phyloP scores from a whole-genome alignment of 2,329 filamentous ascomycete species.

The Aspergillus japonicus region DNA sequence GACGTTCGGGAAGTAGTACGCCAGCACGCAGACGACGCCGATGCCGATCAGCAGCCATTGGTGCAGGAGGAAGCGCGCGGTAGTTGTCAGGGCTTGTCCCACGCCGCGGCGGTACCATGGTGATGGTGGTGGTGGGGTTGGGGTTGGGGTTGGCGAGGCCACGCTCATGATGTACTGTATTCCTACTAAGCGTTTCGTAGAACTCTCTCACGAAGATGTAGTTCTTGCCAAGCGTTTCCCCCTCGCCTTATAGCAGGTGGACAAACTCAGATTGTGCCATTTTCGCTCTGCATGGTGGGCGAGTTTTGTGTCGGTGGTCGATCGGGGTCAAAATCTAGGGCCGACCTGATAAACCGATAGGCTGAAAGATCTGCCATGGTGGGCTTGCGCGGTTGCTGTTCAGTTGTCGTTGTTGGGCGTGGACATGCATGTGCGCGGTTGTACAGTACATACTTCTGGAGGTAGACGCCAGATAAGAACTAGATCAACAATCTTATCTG shows the following conservation, averaged over 20 bases:
- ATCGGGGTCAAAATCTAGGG: constrained; percentile 7
- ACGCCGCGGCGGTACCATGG: constrained; percentile 7
- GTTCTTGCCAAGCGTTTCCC: background rate
- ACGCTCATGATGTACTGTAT: background rate
- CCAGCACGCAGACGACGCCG: constrained; percentile 52
- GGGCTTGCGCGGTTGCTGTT: background rate
- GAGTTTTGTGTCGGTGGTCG: background rate
- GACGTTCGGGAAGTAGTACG: constrained; percentile 54
- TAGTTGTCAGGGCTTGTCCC: constrained; percentile 19
- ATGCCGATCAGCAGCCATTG: constrained; percentile 68
- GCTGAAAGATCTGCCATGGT: background rate
- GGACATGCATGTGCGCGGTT: background rate
- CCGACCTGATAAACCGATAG: constrained; percentile 8
- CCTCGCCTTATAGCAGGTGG: background rate
- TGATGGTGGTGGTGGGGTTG: background rate
- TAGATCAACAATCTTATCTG: too few relatives aligned
- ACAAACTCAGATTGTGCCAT: background rate
- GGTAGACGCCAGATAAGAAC: too few relatives aligned
- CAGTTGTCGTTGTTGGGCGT: background rate
- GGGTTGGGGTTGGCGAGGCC: background rate
- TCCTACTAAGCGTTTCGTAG: background rate
- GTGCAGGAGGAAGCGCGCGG: constrained; percentile 39
- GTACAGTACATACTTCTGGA: too few relatives aligned
- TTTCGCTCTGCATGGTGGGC: background rate
- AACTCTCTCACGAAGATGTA: background rate